Conservation (phyloP, 1,139 yeast genomes). For the Debaryomyces subglobosus region DNA sequence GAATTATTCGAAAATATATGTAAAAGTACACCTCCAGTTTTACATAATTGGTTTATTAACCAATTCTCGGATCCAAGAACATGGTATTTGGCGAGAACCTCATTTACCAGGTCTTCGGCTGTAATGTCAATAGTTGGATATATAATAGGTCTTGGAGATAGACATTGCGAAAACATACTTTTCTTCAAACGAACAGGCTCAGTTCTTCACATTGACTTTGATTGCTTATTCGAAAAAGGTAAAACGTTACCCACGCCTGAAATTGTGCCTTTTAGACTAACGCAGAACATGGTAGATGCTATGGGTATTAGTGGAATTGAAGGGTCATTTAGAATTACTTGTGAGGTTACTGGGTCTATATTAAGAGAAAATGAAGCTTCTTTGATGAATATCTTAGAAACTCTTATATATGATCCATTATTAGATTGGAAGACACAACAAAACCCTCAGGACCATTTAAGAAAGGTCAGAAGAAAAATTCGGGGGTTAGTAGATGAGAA, state of each 20-base stretch:
- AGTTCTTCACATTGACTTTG: constrained; percentile 93
- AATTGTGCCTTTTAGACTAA: constrained; percentile 89
- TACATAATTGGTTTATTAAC: constrained; percentile 86
- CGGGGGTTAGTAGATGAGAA: constrained; percentile 78
- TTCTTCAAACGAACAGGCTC: constrained; percentile 76
- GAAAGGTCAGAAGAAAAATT: constrained; percentile 75
- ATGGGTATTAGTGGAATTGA: constrained; percentile 90
- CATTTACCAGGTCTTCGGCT: constrained; percentile 79
- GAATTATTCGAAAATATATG: constrained; percentile 35
- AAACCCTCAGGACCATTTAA: constrained; percentile 70
- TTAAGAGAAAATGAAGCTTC: constrained; percentile 84
- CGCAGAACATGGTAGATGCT: constrained; percentile 88
- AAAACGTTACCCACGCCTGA: constrained; percentile 79
- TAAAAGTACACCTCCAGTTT: constrained; percentile 65
- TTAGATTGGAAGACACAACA: constrained; percentile 63
- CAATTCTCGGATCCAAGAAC: constrained; percentile 86
- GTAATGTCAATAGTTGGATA: constrained; percentile 98
- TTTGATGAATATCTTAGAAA: constrained; percentile 87
- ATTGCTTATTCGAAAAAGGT: constrained; percentile 89
- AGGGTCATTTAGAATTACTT: constrained; percentile 82
- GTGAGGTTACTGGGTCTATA: constrained; percentile 80
- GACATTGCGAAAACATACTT: constrained; percentile 92
- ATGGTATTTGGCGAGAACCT: constrained; percentile 82
- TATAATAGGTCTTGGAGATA: constrained; percentile 87
- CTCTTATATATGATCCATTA: constrained; percentile 90